Base-by-base conservation (phyloP, 495 filamentous ascomycete species). In the Talaromyces stipitatus region DNA sequence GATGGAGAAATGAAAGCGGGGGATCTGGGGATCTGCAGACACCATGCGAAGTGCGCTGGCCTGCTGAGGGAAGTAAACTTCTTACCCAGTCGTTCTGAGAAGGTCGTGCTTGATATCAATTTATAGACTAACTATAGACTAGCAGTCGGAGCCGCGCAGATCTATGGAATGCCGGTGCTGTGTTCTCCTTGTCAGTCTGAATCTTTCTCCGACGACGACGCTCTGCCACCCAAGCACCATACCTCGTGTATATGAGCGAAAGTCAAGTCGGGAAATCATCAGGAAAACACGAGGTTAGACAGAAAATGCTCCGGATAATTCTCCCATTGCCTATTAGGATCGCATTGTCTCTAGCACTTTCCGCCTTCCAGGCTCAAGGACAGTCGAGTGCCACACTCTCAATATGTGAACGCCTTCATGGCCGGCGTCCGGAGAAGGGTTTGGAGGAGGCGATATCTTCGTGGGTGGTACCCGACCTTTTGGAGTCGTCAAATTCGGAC, bases 401-500 rank as follows among this genome's bases (percentile, higher is more conserved):
- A 77, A 64, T 77, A 78, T 66, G 77, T 80, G 26, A 76, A 78
- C 54, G 50, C 68, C 7, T 69, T 71, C 26, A 72, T 69, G 9
- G 68, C 71, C 71, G 0, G 61, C 60, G 16, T 41, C 66, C 26
- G 66, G 69, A 1, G 57, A 66, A 4, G 68, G 65, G 1, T 72
- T 58, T 48, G 67, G 69, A 38, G 85, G 84, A 29, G 85, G 85
- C 4, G 86, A 88, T 59, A 86, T 83, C 47, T 88, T 89, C 61
- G 80, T 85, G 7, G 85, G 85, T 1, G 83, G 84, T 43, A 77
- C 78, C 46, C 66, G 75, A 9, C 86, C 86, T 2, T 85, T 87
- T 57, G 84, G 83, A 26, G 79, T 88, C 60, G 83, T 82, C 33
- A 89, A 87, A 63, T 71, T 87, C 9, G 86, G 85, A 1, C 78